Percentiles rank a stretch among this genome's conserved stretches.
Evolutionary conservation across 768 basidiomycete genomes (phyloP).

Genomic region (Butyriboletus loyo): DNA sequence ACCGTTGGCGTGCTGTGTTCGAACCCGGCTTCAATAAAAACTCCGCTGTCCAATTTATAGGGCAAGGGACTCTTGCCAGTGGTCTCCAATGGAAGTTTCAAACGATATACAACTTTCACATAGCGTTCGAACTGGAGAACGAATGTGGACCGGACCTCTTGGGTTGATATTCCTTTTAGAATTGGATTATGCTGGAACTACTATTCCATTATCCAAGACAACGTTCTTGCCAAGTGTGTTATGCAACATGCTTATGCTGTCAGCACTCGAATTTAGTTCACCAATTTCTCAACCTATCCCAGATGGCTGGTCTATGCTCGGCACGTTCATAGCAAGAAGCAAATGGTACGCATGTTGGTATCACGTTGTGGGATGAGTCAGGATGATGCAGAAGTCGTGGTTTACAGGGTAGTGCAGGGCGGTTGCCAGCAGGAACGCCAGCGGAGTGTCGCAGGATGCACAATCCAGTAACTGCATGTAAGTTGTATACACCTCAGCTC

Average conservation of each 20-base stretch:
- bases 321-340: conserved; percentile 20
- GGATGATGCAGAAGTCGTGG: conserved; percentile 19
- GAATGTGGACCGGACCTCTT: no score
- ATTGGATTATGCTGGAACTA: no score
- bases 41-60: no score
- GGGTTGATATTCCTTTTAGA: no score
- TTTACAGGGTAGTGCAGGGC: conserved; percentile 15
- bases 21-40: no score
- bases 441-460: conserved; percentile 9
- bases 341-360: conserved; percentile 25
- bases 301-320: conserved; percentile 21
- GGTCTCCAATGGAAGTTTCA: no score
- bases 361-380: conserved; percentile 25
- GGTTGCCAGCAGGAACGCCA: neutral
- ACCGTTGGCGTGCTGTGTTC: no score
- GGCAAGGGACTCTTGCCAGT: no score
- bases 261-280: conserved; percentile 24
- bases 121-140: no score
- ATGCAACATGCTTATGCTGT: conserved; percentile 16
- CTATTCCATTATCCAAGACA: conserved; percentile 32
- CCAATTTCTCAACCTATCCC: conserved; percentile 23
- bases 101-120: no score
- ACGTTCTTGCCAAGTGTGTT: conserved; percentile 23
- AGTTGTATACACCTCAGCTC: neutral
- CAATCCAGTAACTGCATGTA: conserved; percentile 18